Evolutionary conservation across 1,284 basidiomycete genomes (phyloP).

Genomic region (Sporisorium sorghi): DNA sequence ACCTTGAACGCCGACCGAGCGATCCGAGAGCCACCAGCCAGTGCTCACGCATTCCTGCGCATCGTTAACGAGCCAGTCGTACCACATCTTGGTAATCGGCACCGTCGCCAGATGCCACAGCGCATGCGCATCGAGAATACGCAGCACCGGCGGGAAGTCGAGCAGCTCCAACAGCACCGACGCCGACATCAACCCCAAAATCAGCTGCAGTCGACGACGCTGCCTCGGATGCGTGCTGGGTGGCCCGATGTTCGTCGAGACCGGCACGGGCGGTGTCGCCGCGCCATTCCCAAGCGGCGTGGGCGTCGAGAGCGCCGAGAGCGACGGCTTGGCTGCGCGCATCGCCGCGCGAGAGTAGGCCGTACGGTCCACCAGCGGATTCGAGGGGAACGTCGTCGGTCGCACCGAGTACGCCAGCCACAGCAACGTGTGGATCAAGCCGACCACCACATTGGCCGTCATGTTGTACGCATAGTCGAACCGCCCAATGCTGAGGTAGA

Average conservation of each 20-base stretch:
- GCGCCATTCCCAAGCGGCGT: conserved; percentile 32
- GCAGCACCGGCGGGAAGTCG: conserved; percentile 83
- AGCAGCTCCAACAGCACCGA: conserved; percentile 87
- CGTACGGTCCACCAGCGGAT: conserved; percentile 47
- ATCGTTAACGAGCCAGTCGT: conserved; percentile 64
- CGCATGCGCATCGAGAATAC: conserved; percentile 90
- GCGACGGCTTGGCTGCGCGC: conserved; percentile 74
- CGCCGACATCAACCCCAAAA: conserved; percentile 77
- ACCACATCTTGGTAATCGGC: conserved; percentile 85
- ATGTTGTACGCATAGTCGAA: conserved; percentile 99
- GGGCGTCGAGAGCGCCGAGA: conserved; percentile 39
- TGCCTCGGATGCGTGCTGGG: conserved; percentile 56
- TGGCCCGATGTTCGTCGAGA: conserved; percentile 49
- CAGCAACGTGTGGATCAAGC: conserved; percentile 78
- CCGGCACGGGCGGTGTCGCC: conserved; percentile 55
- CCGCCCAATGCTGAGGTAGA: conserved; percentile 80
- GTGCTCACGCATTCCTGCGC: conserved; percentile 60
- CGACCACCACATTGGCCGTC: conserved; percentile 82
- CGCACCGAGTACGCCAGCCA: conserved; percentile 75
- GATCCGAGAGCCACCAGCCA: conserved; percentile 58
- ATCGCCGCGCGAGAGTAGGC: conserved; percentile 46
- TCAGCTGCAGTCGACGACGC: conserved; percentile 72
- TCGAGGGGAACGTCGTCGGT: conserved; percentile 49
- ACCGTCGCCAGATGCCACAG: conserved; percentile 92
- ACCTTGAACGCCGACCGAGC: conserved; percentile 7